Conservation (phyloP, 2,329 filamentous ascomycete species). For the Clonostachys sp. region DNA sequence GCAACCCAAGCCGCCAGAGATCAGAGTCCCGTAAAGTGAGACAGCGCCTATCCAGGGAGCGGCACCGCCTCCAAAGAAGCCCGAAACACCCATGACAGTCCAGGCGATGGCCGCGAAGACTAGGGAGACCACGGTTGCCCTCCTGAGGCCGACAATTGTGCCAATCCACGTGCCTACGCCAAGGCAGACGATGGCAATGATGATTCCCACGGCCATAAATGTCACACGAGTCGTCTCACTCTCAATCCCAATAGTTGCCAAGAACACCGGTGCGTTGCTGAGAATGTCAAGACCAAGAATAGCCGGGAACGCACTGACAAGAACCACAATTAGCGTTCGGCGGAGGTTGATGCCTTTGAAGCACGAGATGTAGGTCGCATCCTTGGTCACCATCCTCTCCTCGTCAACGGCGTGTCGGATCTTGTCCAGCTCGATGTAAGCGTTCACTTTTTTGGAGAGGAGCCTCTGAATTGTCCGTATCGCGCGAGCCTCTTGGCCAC, state of each 20-base stretch:
- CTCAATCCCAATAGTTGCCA: slow-evolving; percentile 20
- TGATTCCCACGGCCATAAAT: slow-evolving; percentile 39
- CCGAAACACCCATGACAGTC: slow-evolving; percentile 38
- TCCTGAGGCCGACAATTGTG: slow-evolving; percentile 32
- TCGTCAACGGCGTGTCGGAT: slow-evolving; percentile 30
- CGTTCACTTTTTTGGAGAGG: slow-evolving; percentile 10
- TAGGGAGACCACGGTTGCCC: slow-evolving; percentile 28
- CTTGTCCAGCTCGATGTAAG: slow-evolving; percentile 6
- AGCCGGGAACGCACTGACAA: slow-evolving; percentile 31
- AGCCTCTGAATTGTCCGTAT: slow-evolving; percentile 9
- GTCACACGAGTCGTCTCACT: slow-evolving; percentile 10
- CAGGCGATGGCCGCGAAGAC: slow-evolving; percentile 26
- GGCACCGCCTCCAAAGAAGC: not conserved
- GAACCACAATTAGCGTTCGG: slow-evolving; percentile 27
- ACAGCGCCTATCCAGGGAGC: no score
- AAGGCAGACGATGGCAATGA: slow-evolving; percentile 36
- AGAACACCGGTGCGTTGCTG: slow-evolving; percentile 30
- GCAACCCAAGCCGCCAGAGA: slow-evolving; percentile 32
- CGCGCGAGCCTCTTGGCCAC: slow-evolving; percentile 8
- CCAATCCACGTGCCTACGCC: slow-evolving; percentile 38
- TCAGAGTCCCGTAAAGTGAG: slow-evolving; percentile 5
- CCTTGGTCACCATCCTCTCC: slow-evolving; percentile 19
- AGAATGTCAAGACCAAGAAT: slow-evolving; percentile 38
- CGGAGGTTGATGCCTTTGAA: slow-evolving; percentile 32
- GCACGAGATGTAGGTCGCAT: slow-evolving; percentile 30